These are phyloP conservation scores for Leucosporidium yakuticum DNA, from an alignment of 768 basidiomycete species.

Conservation along the genomic window DNA sequence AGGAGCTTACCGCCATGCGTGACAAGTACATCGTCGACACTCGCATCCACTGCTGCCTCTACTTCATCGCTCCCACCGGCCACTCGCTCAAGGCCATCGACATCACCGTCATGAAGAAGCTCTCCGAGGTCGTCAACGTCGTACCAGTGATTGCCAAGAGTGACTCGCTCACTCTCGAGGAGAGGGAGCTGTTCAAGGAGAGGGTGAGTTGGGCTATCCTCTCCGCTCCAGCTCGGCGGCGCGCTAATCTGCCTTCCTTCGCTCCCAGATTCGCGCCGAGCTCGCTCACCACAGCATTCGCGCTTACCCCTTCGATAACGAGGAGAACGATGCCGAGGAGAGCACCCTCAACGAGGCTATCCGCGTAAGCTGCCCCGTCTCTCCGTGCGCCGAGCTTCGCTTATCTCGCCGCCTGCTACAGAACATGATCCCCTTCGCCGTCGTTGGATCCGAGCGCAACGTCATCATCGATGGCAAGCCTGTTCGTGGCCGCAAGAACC, in stretches of 20 bases:
- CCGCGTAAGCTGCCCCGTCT: slow-evolving; percentile 53
- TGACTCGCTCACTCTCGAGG: slow-evolving; percentile 87
- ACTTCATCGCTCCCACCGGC: slow-evolving; percentile 99
- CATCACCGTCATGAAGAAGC: slow-evolving; percentile 97
- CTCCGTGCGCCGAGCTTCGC: background rate
- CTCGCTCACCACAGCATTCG: slow-evolving; percentile 84
- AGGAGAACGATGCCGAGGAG: slow-evolving; percentile 92
- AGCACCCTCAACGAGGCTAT: slow-evolving; percentile 81
- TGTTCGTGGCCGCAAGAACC: slow-evolving; percentile 91
- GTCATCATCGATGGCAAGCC: slow-evolving; percentile 94
- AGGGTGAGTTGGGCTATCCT: slow-evolving; percentile 53
- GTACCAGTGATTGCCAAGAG: slow-evolving; percentile 99
- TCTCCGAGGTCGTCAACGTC: slow-evolving; percentile 97
- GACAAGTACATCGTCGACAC: slow-evolving; percentile 98
- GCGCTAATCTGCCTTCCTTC: background rate
- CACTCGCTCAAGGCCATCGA: slow-evolving; percentile 94
- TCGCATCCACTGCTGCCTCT: slow-evolving; percentile 93
- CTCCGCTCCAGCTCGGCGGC: background rate
- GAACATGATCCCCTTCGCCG: slow-evolving; percentile 92
- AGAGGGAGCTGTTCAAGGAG: slow-evolving; percentile 85
- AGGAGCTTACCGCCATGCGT: slow-evolving; percentile 97
- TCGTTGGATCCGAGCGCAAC: slow-evolving; percentile 93
- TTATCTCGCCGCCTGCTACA: slow-evolving; percentile 42
- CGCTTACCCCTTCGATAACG: slow-evolving; percentile 92
- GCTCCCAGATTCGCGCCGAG: slow-evolving; percentile 94